Evolutionary conservation across 371 early-diverging fungal genomes (phyloP).

Genomic region (Lichtheimia hyalospora): DNA sequence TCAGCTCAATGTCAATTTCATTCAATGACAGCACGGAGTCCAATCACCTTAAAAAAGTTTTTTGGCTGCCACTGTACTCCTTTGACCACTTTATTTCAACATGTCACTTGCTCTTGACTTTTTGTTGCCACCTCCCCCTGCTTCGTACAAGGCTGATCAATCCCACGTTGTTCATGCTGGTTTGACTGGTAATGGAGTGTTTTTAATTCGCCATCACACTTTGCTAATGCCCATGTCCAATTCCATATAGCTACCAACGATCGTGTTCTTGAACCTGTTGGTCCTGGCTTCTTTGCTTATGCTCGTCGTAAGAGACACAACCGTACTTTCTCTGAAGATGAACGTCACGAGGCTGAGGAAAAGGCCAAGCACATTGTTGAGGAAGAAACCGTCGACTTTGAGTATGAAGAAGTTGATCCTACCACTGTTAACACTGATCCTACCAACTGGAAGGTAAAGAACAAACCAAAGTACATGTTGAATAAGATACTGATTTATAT

Average conservation of each 20-base stretch:
- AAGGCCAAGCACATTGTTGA: conserved; percentile 54
- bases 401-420: conserved; percentile 71
- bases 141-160: conserved; percentile 58
- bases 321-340: conserved; percentile 72
- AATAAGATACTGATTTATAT: no score
- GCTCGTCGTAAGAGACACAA: conserved; percentile 70
- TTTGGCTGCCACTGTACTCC: no score
- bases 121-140: conserved; percentile 67
- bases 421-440: conserved; percentile 70
- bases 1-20: no score
- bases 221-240: not conserved
- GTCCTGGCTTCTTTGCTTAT: conserved; percentile 67
- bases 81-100: not conserved
- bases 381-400: conserved; percentile 66
- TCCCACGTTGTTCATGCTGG: conserved; percentile 45
- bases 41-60: no score
- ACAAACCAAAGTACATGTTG: not conserved
- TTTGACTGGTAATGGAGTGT: conserved; percentile 32
- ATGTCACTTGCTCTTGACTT: conserved; percentile 63
- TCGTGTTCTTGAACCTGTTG: conserved; percentile 62
- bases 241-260: conserved; percentile 37
- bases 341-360: conserved; percentile 49
- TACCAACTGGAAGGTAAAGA: conserved; percentile 74
- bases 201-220: not conserved
- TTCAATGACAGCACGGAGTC: no score